Evolutionary conservation across 345 rosid species (phyloP).

Genomic region (thale cress (Arabidopsis thaliana)): TAIR10.1 NC_003070.9:30029501-30030000

Average conservation of each 20-base stretch:
- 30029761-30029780: slow-evolving; percentile 72
- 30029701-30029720: slow-evolving; percentile 98
- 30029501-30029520: background rate
- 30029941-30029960: slow-evolving; percentile 79
- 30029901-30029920: slow-evolving; percentile 90
- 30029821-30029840: slow-evolving; percentile 30
- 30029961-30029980: slow-evolving; percentile 22
- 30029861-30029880: slow-evolving; percentile 91
- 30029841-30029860: slow-evolving; percentile 88
- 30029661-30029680: slow-evolving; percentile 98
- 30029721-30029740: slow-evolving; percentile 94
- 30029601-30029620: slow-evolving; percentile 76
- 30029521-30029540: slow-evolving; percentile 1
- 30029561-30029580: slow-evolving; percentile 73
- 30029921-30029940: slow-evolving; percentile 87
- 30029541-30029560: slow-evolving; percentile 78
- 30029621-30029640: slow-evolving; percentile 84
- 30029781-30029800: slow-evolving; percentile 44
- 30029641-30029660: slow-evolving; percentile 93
- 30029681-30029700: slow-evolving; percentile 96
- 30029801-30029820: slow-evolving; percentile 21
- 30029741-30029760: slow-evolving; percentile 94
- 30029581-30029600: slow-evolving; percentile 94
- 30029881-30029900: slow-evolving; percentile 97
- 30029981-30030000: background rate